Conservation (phyloP, 129 eudicot species). For the Saposhnikovia divaricata region DNA sequence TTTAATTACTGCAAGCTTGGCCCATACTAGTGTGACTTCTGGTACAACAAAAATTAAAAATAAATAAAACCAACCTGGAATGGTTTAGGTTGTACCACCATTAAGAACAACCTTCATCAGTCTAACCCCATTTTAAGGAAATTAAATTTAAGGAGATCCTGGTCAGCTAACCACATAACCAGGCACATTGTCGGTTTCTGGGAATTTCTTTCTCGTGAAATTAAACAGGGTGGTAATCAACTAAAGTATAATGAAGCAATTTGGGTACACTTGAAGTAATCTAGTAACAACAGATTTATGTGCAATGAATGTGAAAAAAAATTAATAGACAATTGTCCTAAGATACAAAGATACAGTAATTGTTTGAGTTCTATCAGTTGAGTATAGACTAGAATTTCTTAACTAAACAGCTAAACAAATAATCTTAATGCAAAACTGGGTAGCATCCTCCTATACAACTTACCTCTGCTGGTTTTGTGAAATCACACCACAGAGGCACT, state of each 20-base stretch:
- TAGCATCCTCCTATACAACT: background rate
- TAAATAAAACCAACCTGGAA: background rate
- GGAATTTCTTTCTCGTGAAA: background rate
- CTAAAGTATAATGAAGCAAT: background rate
- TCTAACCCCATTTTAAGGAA: background rate
- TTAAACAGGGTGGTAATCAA: background rate
- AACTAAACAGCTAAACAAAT: background rate
- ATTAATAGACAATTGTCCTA: background rate
- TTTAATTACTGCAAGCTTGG: background rate
- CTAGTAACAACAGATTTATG: background rate
- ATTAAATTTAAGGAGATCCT: background rate
- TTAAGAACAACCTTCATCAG: background rate
- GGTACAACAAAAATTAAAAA: background rate
- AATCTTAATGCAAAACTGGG: slow-evolving; percentile 8
- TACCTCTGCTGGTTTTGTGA: background rate
- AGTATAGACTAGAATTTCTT: background rate
- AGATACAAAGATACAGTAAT: background rate
- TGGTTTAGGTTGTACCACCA: background rate
- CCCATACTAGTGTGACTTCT: background rate
- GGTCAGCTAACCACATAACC: background rate
- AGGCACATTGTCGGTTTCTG: background rate
- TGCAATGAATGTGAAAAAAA: slow-evolving; percentile 6
- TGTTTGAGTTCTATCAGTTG: slow-evolving; percentile 1
- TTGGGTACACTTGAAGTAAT: background rate
- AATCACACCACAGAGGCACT: background rate